Conservation (phyloP, 164 flowering plant species). For the Magnolia officinalis region DNA sequence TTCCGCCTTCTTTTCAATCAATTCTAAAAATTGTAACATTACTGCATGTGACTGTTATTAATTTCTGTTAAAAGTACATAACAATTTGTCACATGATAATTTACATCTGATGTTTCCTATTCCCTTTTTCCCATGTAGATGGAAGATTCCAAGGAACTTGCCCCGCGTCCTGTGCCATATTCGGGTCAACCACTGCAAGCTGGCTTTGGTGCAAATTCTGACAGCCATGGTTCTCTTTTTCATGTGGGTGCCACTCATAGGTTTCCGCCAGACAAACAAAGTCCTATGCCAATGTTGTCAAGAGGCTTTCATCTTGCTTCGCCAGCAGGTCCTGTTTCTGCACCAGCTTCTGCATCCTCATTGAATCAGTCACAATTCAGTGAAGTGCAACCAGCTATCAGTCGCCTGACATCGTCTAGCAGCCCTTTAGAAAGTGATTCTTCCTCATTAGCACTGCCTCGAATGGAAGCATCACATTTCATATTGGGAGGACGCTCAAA, state of each 20-base stretch:
- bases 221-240: slow-evolving; percentile 29
- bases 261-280: slow-evolving; percentile 36
- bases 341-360: slow-evolving; percentile 32
- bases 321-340: slow-evolving; percentile 36
- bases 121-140: slow-evolving; percentile 35
- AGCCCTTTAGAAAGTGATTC: slow-evolving; percentile 37
- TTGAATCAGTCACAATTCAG: slow-evolving; percentile 36
- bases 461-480: slow-evolving; percentile 41
- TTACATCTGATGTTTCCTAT: neutral
- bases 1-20: neutral
- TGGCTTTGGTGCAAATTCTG: slow-evolving; percentile 32
- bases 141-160: slow-evolving; percentile 66
- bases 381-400: slow-evolving; percentile 38
- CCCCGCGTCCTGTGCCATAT: slow-evolving; percentile 36
- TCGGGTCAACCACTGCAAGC: slow-evolving; percentile 41
- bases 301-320: slow-evolving; percentile 36
- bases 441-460: slow-evolving; percentile 33
- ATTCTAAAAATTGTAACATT: neutral
- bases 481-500: slow-evolving; percentile 40
- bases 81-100: neutral
- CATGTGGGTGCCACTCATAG: slow-evolving; percentile 29
- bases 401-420: slow-evolving; percentile 29
- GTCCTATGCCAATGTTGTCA: slow-evolving; percentile 27
- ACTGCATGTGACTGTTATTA: neutral
- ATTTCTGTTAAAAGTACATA: neutral